These are phyloP conservation scores for Spathaspora gorwiae DNA, from an alignment of 805 yeast species.

Conservation along the genomic window DNA sequence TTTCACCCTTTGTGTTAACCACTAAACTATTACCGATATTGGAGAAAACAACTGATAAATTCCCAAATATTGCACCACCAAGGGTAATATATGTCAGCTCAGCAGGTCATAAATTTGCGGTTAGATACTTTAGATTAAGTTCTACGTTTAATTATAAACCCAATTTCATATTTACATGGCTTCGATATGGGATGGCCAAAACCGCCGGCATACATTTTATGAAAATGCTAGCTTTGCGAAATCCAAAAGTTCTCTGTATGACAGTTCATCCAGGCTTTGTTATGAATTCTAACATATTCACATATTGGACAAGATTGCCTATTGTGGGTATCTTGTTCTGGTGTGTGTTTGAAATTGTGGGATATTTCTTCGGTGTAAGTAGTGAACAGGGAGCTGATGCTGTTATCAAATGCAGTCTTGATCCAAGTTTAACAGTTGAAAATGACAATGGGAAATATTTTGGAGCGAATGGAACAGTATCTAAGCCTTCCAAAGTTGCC, in stretches of 20 bases:
- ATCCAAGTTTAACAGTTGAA: constrained; percentile 44
- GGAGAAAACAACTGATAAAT: constrained; percentile 31
- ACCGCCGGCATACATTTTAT: constrained; percentile 73
- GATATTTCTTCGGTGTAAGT: constrained; percentile 64
- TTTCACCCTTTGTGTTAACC: constrained; percentile 71
- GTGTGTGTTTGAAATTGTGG: constrained; percentile 66
- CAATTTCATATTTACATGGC: constrained; percentile 67
- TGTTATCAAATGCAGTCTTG: constrained; percentile 58
- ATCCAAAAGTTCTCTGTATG: constrained; percentile 60
- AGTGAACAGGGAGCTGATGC: constrained; percentile 69
- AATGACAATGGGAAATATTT: constrained; percentile 67
- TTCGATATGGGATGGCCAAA: constrained; percentile 74
- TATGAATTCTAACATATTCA: constrained; percentile 72
- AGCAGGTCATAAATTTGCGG: constrained; percentile 55
- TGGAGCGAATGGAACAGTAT: constrained; percentile 54
- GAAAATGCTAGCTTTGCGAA: constrained; percentile 56
- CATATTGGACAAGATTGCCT: constrained; percentile 75
- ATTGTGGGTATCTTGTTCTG: constrained; percentile 72
- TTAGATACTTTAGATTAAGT: constrained; percentile 44
- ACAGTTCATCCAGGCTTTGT: constrained; percentile 83
- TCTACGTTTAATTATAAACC: constrained; percentile 56
- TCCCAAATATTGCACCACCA: constrained; percentile 33
- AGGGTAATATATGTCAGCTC: constrained; percentile 63
- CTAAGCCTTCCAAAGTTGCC: constrained; percentile 57
- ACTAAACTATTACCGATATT: constrained; percentile 52